A percentile compares a stretch with the other conserved stretches of the same genome.
phyloP scores from a whole-genome alignment of 2,329 filamentous ascomycete genomes.

The Corinectria fuckeliana region DNA sequence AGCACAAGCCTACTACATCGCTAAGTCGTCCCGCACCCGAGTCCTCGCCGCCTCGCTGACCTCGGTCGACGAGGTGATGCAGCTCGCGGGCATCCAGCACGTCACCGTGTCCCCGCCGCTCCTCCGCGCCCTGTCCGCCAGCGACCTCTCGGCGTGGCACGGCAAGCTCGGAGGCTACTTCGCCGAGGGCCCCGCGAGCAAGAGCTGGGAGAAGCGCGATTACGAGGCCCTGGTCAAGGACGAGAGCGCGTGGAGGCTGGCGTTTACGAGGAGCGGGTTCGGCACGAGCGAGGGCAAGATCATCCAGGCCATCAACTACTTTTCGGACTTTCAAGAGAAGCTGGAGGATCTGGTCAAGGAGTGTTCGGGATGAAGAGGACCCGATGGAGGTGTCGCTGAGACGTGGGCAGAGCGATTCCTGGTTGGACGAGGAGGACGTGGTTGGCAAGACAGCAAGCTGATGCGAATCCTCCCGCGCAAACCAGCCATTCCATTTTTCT shows the following conservation, averaged over 20 bases:
- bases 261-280: slow-evolving; percentile 55
- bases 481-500: not conserved
- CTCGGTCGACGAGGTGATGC: slow-evolving; percentile 63
- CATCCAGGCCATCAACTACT: slow-evolving; percentile 62
- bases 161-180: slow-evolving; percentile 42
- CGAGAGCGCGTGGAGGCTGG: slow-evolving; percentile 56
- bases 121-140: slow-evolving; percentile 53
- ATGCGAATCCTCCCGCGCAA: not conserved
- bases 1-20: slow-evolving; percentile 59
- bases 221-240: slow-evolving; percentile 41
- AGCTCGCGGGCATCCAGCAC: slow-evolving; percentile 62
- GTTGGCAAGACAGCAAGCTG: not conserved
- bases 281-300: slow-evolving; percentile 59
- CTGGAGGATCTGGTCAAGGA: slow-evolving; percentile 51
- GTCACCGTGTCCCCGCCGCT: slow-evolving; percentile 64
- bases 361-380: slow-evolving; percentile 19
- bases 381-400: not conserved
- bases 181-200: slow-evolving; percentile 38
- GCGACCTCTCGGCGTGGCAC: slow-evolving; percentile 41
- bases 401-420: not conserved
- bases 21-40: slow-evolving; percentile 50
- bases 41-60: slow-evolving; percentile 65
- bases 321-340: slow-evolving; percentile 61
- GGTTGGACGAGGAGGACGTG: not conserved
- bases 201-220: slow-evolving; percentile 33